Evolutionary conservation across 73 alveolate genomes (phyloP), one percentile per base, ranked within the genome.

Genomic region (Paramecium caudatum): DNA sequence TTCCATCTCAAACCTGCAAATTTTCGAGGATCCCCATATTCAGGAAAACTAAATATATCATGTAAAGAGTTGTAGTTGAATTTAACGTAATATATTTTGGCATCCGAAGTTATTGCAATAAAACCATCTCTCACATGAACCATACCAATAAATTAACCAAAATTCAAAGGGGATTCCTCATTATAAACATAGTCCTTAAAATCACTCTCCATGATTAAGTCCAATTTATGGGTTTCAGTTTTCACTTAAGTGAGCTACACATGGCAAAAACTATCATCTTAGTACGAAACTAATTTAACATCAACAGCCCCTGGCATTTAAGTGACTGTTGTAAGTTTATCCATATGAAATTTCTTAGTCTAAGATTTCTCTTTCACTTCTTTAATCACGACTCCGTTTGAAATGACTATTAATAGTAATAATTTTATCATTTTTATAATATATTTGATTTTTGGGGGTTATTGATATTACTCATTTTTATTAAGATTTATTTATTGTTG

Each of bases 51-150:
- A 10, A 30, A 33, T 65, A 36, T 65, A 4, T 65, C 49, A 65
- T 65, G 83, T 12, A 41, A 39, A 37, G 27, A 65, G 25, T 65
- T 65, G 49, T 65, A 65, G 17, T 65, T 65, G 39, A 65, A 65
- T 65, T 65, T 65, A 30, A 65, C 19, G 19, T 33, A 30, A 33
- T 65, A 65, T 7, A 65, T 65, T 43, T 65, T 33, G 10, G 83
- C 83, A 65, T 65, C 39, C 10, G 83, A 65, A 1, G 83, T 74
- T 16, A 74, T 74, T 15, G 88, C 88, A 3, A 74, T 74, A 30
- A 74, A 23, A 12, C 88, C 88, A 74, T 74, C 88, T 2, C 88
- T 74, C 16, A 74, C 47, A 74, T 74, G 88, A 8, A 45, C 88
- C 68, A 74, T 41, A 8, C 69, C 63, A 41, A 45, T 74, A 12